phyloP scores from a whole-genome alignment of 1,284 basidiomycete species.

The Sphaerobolus stellatus region DNA sequence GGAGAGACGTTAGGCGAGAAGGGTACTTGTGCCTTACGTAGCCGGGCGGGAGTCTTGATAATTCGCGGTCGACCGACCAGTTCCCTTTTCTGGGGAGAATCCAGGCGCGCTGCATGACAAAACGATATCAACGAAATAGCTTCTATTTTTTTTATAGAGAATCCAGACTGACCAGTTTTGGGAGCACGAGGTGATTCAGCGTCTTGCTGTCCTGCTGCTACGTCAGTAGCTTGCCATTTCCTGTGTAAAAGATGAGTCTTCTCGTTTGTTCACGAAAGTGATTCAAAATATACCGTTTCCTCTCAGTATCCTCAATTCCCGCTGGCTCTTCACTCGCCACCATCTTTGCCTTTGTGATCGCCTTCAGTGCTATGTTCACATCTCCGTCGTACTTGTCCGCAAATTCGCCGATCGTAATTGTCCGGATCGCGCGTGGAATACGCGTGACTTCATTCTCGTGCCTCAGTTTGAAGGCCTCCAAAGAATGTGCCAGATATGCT shows the following conservation, averaged over 20 bases:
- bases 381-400: conserved; percentile 73
- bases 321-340: conserved; percentile 37
- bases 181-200: conserved; percentile 46
- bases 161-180: conserved; percentile 55
- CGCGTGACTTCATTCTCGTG: conserved; percentile 72
- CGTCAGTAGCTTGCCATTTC: conserved; percentile 47
- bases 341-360: conserved; percentile 58
- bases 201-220: conserved; percentile 27
- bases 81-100: conserved; percentile 7
- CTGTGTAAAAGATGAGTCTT: conserved; percentile 26
- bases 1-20: no score
- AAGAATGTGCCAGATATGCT: conserved; percentile 65
- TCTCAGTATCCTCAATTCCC: conserved; percentile 62
- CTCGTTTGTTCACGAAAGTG: background rate
- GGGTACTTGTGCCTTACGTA: conserved; percentile 3
- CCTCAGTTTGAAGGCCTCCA: conserved; percentile 67
- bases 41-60: conserved; percentile 8
- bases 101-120: conserved; percentile 6
- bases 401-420: conserved; percentile 72
- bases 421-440: conserved; percentile 70
- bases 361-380: conserved; percentile 60
- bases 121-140: no score
- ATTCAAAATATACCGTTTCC: conserved; percentile 49
- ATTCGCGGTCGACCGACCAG: conserved; percentile 3
- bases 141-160: background rate